Conservation (phyloP, 2,329 filamentous ascomycete genomes). For the Phyllosticta ampelicida region DNA sequence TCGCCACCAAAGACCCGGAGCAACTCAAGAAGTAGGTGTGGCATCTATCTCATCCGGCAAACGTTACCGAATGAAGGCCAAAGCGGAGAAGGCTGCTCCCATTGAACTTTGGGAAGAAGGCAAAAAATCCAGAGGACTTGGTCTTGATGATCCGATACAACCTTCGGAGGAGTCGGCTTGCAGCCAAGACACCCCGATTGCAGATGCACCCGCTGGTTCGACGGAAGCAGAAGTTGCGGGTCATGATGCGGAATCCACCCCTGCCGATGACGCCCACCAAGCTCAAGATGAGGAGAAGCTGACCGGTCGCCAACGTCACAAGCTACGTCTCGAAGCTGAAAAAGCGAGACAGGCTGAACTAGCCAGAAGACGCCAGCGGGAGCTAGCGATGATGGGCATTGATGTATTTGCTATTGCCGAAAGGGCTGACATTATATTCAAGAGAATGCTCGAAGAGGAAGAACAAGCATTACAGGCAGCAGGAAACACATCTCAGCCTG, state of each 20-base stretch:
- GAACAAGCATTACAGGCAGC: background rate
- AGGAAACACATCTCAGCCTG: slow-evolving; percentile 17
- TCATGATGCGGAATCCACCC: background rate
- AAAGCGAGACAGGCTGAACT: background rate
- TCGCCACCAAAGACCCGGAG: background rate
- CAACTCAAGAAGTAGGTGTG: background rate
- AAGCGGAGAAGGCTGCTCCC: background rate
- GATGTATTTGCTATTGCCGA: background rate
- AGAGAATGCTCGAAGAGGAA: background rate
- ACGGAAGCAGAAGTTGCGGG: background rate
- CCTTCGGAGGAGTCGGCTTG: background rate
- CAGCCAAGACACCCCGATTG: background rate
- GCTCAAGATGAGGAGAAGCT: background rate
- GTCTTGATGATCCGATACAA: background rate
- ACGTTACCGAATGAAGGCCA: background rate
- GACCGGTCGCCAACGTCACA: background rate
- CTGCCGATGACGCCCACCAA: background rate
- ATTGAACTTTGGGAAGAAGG: background rate
- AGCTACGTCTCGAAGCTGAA: background rate
- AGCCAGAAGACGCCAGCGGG: background rate
- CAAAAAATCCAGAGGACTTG: background rate
- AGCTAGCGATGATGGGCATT: background rate
- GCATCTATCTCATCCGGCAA: background rate
- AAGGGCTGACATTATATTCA: background rate
- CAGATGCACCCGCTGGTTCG: background rate